phyloP scores from a whole-genome alignment of 352 stramenopile species.

The Phytophthora pisi region DNA sequence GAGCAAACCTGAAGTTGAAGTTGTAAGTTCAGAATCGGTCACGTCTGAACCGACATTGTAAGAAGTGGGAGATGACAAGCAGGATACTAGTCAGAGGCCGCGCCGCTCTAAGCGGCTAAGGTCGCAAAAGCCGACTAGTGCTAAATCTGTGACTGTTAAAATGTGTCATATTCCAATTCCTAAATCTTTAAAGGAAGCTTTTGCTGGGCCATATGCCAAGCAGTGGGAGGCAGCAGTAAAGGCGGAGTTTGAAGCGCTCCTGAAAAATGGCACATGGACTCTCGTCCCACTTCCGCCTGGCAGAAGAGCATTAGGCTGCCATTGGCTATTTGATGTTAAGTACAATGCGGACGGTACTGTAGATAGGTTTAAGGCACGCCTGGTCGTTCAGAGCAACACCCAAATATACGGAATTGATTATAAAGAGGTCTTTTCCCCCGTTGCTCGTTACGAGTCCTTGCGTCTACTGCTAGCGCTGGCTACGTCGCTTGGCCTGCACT shows the following conservation, averaged over 20 bases:
- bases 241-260: not conserved
- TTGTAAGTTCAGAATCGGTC: not conserved
- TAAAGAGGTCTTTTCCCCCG: conserved; percentile 9
- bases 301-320: conserved; percentile 5
- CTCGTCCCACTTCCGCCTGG: not conserved
- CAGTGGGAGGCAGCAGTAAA: not conserved
- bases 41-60: not conserved
- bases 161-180: not conserved
- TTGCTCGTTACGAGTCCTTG: conserved; percentile 10
- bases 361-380: not conserved
- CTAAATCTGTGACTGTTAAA: not conserved
- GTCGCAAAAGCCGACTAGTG: not conserved
- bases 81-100: not conserved
- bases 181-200: not conserved
- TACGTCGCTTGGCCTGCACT: not conserved
- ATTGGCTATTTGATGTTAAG: conserved; percentile 18
- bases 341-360: conserved; percentile 1
- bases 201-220: not conserved
- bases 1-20: not conserved
- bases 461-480: conserved; percentile 1
- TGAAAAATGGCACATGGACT: not conserved
- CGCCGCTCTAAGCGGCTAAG: not conserved
- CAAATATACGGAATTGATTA: conserved; percentile 22
- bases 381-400: not conserved
- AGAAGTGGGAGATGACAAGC: not conserved